These are phyloP conservation scores for Triangularia setosa DNA, from an alignment of 2,329 filamentous ascomycete species.

Conservation along the genomic window DNA sequence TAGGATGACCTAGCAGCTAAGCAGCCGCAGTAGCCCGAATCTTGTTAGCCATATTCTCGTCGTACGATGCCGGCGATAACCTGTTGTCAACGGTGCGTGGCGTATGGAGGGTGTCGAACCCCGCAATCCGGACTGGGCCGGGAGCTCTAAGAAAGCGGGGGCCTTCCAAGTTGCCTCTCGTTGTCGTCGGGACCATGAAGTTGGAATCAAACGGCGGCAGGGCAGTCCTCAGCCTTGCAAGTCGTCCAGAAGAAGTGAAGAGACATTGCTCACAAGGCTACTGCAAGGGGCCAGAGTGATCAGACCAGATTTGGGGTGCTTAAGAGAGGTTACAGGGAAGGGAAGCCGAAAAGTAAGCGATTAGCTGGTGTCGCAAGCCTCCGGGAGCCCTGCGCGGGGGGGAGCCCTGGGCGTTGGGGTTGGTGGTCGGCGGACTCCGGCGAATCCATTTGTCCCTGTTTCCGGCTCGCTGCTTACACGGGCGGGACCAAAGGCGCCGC, in stretches of 20 bases:
- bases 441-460: conserved; percentile 20
- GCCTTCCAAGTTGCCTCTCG: not conserved
- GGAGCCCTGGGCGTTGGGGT: conserved; percentile 7
- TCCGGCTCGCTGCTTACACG: conserved; percentile 11
- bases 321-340: not conserved
- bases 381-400: conserved; percentile 5
- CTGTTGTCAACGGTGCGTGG: not conserved
- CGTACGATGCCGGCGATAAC: conserved; percentile 8
- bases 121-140: conserved; percentile 8
- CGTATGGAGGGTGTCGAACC: not conserved
- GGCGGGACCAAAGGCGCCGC: conserved; percentile 18
- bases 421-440: conserved; percentile 34
- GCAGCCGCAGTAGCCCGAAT: not conserved
- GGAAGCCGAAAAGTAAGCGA: not conserved
- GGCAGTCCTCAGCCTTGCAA: not conserved
- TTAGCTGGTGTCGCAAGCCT: conserved; percentile 2
- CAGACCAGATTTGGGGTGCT: not conserved
- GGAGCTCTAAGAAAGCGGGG: not conserved
- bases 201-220: not conserved
- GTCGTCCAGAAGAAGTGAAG: not conserved
- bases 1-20: not conserved
- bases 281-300: not conserved
- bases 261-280: not conserved
- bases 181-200: not conserved
- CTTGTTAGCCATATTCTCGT: not conserved